Base-by-base conservation (phyloP, 768 basidiomycete species). In the Boletus eberwhitei region DNA sequence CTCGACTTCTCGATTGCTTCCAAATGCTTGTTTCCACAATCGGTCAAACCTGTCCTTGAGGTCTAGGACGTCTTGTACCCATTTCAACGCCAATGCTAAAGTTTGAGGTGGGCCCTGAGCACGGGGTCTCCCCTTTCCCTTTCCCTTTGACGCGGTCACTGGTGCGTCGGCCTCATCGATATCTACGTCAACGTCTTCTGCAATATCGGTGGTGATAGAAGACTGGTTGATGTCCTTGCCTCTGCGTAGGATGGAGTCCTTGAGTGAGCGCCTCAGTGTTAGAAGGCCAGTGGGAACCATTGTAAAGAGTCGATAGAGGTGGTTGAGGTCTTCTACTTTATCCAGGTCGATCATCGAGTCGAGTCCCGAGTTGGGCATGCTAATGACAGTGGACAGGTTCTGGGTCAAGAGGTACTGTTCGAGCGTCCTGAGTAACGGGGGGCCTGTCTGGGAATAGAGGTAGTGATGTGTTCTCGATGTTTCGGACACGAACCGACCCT, bases 21-120 rank as follows among this genome's bases (percentile, higher is more conserved):
- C 75, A 67, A 96, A 93, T 1, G 90, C 83, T 31, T 77, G 69
- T 43, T 74, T 79, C 84, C 92, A 88, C 3, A 96, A 65, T 21
- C 63, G 62, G 61, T 98, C 93, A 65, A 97, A 93, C 65, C 83
- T 90, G 71, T 98, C 94, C 72, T 98, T 98, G 52, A 98, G 76
- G 56, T 87, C 84, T 13, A 99, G 76, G 16, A 97, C 88, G 60
- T 88, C 85, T 68, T 96, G 87, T 0, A 98, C 96, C 97, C 97
- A 99, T 67, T 84, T 86, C 51, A 96, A 73, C 5, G 96, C 97
- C 29, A 82, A 63, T 13, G 74, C 68, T 21, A 86, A 71, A 0
- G 84, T 74, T 71, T 54, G 74, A 64, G 39, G 73, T 61, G 36
- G 67, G 61, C 32, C 71, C 65, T 57, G 78, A 77, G 55, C 69